Percentiles rank a stretch among this genome's conserved stretches.
These are phyloP conservation scores for Juncus inflexus DNA, from an alignment of 176 grass and related monocot genomes.

Conservation along the genomic window DNA sequence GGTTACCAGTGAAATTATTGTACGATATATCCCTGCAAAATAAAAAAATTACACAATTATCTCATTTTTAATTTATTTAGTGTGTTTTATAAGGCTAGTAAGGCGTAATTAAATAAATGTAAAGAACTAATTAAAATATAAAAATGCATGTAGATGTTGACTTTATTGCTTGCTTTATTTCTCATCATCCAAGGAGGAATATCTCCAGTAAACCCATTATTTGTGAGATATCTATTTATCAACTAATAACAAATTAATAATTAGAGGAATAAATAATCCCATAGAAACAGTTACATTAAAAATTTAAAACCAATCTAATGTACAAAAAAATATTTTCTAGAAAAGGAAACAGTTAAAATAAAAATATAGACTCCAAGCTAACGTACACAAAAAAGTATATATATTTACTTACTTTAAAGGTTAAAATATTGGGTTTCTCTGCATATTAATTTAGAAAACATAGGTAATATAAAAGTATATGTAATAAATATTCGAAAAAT, in stretches of 20 bases:
- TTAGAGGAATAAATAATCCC: too few species aligned
- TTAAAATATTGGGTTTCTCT: neutral
- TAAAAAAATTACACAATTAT: conserved; percentile 8
- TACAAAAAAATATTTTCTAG: too few species aligned
- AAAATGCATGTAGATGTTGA: conserved; percentile 60
- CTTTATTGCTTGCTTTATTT: conserved; percentile 78
- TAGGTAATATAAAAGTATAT: neutral
- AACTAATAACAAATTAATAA: conserved; percentile 12
- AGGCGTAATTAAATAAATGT: conserved; percentile 2
- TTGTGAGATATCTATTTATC: conserved; percentile 55
- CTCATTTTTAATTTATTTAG: conserved; percentile 11
- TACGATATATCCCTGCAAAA: conserved; percentile 67
- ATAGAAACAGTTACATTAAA: too few species aligned
- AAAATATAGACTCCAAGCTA: too few species aligned
- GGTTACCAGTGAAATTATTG: conserved; percentile 66
- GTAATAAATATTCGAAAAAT: conserved; percentile 14
- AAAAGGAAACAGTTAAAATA: too few species aligned
- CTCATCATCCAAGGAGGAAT: conserved; percentile 89
- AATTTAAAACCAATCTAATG: too few species aligned
- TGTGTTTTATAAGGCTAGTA: neutral
- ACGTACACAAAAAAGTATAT: too few species aligned
- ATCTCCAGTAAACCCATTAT: conserved; percentile 74
- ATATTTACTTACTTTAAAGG: neutral
- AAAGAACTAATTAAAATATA: neutral
- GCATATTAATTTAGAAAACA: too few species aligned